These are phyloP conservation scores for Rhizophagus clarus DNA, from an alignment of 192 early-diverging fungal species.

Conservation along the genomic window DNA sequence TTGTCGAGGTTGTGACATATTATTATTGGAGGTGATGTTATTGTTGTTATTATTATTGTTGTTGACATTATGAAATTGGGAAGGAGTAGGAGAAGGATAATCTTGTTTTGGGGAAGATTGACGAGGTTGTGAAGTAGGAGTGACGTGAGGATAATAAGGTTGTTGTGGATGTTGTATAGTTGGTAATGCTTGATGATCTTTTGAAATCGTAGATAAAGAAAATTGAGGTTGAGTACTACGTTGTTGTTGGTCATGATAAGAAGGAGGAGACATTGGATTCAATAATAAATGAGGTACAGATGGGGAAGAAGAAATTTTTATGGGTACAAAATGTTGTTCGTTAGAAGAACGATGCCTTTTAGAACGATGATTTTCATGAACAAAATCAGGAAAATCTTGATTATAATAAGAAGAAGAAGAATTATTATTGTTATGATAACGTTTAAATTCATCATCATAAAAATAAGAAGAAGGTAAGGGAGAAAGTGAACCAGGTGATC, in stretches of 20 bases:
- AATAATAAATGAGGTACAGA: not conserved
- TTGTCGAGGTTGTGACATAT: conserved; percentile 23
- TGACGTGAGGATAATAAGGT: not conserved
- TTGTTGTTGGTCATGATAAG: not conserved
- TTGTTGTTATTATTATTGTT: not conserved
- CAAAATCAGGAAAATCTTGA: not conserved
- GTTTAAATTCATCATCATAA: not conserved
- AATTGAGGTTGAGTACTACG: not conserved
- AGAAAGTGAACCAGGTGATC: conserved; percentile 23
- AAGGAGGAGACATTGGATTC: not conserved
- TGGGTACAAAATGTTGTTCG: not conserved
- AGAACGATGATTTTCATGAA: not conserved
- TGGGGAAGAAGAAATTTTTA: not conserved
- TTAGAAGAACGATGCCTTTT: not conserved
- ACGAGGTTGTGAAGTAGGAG: not conserved
- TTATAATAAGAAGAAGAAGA: not conserved
- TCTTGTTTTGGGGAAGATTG: not conserved
- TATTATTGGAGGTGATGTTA: not conserved
- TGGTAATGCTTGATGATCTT: not conserved
- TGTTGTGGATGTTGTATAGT: not conserved
- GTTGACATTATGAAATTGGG: too few relatives aligned
- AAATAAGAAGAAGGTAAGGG: not conserved
- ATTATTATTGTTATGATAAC: not conserved
- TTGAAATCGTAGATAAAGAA: not conserved
- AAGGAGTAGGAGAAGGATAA: not conserved